Percentiles rank a stretch among this genome's conserved stretches.
phyloP scores from a whole-genome alignment of 2,329 filamentous ascomycete species.

The Fusarium bactridioides region DNA sequence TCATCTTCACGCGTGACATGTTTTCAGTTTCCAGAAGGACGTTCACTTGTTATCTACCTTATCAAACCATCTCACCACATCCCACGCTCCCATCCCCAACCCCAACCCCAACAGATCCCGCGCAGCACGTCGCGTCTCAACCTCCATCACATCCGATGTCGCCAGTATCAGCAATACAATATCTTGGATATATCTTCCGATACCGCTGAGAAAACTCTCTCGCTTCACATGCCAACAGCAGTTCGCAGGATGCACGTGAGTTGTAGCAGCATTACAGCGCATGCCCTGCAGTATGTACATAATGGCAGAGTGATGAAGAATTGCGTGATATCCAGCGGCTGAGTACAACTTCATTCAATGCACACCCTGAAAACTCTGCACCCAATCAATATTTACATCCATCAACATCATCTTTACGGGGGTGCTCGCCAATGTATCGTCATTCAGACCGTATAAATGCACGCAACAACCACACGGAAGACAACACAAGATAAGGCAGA shows the following conservation, averaged over 20 bases:
- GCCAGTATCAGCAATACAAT: background rate
- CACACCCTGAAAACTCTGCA: background rate
- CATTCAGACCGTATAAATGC: background rate
- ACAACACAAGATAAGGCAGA: background rate
- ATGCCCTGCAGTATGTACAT: background rate
- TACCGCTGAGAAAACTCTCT: background rate
- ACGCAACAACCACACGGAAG: background rate
- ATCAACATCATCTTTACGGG: background rate
- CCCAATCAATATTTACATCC: background rate
- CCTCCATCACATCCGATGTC: conserved; percentile 8
- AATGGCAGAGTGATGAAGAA: background rate
- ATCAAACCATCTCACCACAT: conserved; percentile 16
- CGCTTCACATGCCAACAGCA: conserved; percentile 11
- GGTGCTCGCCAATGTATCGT: conserved; percentile 4
- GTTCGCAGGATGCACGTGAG: background rate
- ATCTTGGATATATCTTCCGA: background rate
- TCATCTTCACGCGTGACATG: background rate
- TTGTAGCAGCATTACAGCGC: background rate
- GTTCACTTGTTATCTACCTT: conserved; percentile 8
- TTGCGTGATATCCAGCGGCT: conserved; percentile 5
- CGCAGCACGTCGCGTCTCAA: background rate
- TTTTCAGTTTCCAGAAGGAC: conserved; percentile 4
- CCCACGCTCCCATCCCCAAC: conserved; percentile 18
- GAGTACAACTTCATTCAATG: background rate
- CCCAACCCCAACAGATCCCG: conserved; percentile 15